Evolutionary conservation across 2,329 filamentous ascomycete species (phyloP), one percentile per base, ranked within the genome.

Genomic region (Oidium heveae): DNA sequence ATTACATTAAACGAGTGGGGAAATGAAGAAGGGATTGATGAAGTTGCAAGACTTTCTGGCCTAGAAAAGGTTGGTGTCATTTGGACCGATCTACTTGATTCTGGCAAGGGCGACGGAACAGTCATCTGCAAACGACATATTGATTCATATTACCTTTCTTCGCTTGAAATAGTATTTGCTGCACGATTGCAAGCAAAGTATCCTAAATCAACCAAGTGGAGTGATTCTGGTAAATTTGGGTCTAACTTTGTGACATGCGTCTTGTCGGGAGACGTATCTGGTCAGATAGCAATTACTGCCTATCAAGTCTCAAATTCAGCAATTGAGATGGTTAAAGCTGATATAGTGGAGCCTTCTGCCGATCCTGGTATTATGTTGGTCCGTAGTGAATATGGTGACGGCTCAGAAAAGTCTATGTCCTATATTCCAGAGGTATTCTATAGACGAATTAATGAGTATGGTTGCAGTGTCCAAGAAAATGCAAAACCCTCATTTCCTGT

Each of bases 381-480:
- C 4, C 86, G 88, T 58, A 83, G 84, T 24, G 89, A 96, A 65
- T 84, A 89, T 56, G 84, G 88, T 53, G 82, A 87, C 59, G 78
- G 72, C 60, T 78, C 71, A 55, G 72, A 68, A 52, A 82, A 75
- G 65, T 79, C 79, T 55, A 80, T 82, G 24, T 77, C 88, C 62
- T 98, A 98, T 65, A 94, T 98, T 22, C 91, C 91, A 0, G 91
- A 98, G 64, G 89, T 98, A 4, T 98, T 96, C 69, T 98, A 93
- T 70, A 80, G 89, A 58, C 81, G 79, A 61, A 86, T 94, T 68
- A 98, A 98, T 67, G 89, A 98, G 66, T 94, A 98, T 65, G 88
- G 88, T 36, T 86, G 84, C 59, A 94, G 89, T 61, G 91, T 96
- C 8, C 91, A 95, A 66, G 86, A 96, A 67, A 96, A 94, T 62